A percentile compares a stretch with the other conserved stretches of the same genome.
phyloP scores from a whole-genome alignment of 164 flowering plant genomes.

The Saururus chinensis region DNA sequence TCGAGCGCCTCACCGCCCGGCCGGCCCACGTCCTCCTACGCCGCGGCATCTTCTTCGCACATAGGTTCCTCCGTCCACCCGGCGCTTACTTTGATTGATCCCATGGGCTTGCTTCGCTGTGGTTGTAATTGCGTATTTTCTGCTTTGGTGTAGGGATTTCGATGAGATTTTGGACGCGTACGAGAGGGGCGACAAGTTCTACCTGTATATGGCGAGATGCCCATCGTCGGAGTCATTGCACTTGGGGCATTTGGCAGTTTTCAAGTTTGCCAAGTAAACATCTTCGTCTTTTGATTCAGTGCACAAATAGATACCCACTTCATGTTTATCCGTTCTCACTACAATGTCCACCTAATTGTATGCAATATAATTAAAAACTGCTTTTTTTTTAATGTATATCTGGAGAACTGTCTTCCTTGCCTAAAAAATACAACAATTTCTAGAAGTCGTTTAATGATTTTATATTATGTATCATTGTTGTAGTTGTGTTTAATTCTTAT shows the following conservation, averaged over 20 bases:
- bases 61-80: constrained; percentile 26
- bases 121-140: background rate
- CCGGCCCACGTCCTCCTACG: constrained; percentile 91
- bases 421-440: no score
- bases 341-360: no score
- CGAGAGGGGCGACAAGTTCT: constrained; percentile 81
- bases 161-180: constrained; percentile 64
- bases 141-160: constrained; percentile 40
- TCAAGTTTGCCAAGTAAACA: constrained; percentile 83
- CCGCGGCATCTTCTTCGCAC: constrained; percentile 92
- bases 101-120: background rate
- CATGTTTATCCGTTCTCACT: no score
- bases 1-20: constrained; percentile 69
- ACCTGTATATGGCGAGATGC: constrained; percentile 79
- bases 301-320: no score
- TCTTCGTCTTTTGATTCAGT: background rate
- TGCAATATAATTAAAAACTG: no score
- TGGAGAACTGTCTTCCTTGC: no score
- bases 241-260: constrained; percentile 82
- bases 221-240: constrained; percentile 93
- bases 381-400: no score
- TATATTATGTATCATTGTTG: no score
- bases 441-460: no score
- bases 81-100: background rate
- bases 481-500: background rate